Base-by-base conservation (phyloP, 148 eudicot genomes). In the Nepenthes mirabilis region DNA sequence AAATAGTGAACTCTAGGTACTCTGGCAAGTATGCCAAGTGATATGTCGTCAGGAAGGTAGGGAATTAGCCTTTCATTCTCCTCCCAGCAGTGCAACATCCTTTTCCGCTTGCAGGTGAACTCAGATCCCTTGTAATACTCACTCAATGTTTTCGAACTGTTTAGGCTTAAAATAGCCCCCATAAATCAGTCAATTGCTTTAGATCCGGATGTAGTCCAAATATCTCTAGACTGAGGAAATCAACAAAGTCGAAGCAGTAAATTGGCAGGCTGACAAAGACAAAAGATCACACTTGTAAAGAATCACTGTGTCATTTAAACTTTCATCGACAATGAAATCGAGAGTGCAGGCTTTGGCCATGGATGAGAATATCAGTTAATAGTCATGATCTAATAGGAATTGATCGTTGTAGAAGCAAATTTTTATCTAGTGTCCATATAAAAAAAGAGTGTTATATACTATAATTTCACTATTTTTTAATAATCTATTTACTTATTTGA, bases 1-100 rank as follows among this genome's bases (percentile, higher is more conserved):
- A 76, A 61, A 55, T 89, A 76, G 66, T 59, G 43, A n/a, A 80
- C 65, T 79, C 93, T 81, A 40, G 97, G 97, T 60, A 94, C 74
- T 62, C 97, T 71, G 33, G 99, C 97, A 45, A 94, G 90, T 68
- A 94, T 89, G 56, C 81, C 95, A 9, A 94, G 77, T 11, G 99
- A 89, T 65, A 94, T 76, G 75, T 94, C 99, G 66, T 94, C 84
- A n/a, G 99, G 99, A 47, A 94, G 90, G 68, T 76, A 74, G 2
- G 99, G 95, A 69, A 94, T 94, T 64, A 94, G 60, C 36, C 86
- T 75, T 6, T 84, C 72, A 58, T 57, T 76, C 9, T 90, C 82
- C 62, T 84, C 95, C 63, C 74, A 74, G 65, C 55, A 79, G 71
- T 65, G 64, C 11, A 84, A 69, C 9, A 82, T 76, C 70, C 72